Conservation (phyloP, 2,329 filamentous ascomycete species). For the Colletotrichum cuscutae region DNA sequence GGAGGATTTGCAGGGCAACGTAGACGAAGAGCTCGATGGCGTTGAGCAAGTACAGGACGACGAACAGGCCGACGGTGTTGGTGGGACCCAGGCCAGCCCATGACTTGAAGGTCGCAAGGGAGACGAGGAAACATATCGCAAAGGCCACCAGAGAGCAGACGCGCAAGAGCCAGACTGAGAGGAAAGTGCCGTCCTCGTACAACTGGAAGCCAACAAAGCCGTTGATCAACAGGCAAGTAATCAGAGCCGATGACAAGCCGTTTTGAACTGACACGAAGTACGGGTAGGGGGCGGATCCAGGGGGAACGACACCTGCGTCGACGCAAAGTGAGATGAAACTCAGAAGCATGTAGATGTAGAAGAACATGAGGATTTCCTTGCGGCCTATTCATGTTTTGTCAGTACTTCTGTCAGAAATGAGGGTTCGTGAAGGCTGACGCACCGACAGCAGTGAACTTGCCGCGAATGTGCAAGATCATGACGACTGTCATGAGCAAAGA, state of each 20-base stretch:
- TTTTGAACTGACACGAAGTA: slow-evolving; percentile 93
- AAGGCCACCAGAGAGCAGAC: slow-evolving; percentile 84
- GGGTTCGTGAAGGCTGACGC: slow-evolving; percentile 47
- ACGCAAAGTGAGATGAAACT: slow-evolving; percentile 90
- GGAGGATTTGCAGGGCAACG: slow-evolving; percentile 84
- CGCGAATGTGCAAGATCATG: slow-evolving; percentile 96
- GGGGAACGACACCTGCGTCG: slow-evolving; percentile 91
- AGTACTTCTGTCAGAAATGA: background rate
- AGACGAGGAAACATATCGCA: slow-evolving; percentile 85
- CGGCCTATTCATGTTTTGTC: slow-evolving; percentile 55
- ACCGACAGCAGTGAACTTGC: slow-evolving; percentile 98
- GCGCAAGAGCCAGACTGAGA: slow-evolving; percentile 94
- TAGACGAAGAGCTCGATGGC: slow-evolving; percentile 89
- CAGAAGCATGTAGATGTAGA: slow-evolving; percentile 94
- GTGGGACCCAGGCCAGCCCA: slow-evolving; percentile 88
- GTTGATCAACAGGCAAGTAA: slow-evolving; percentile 92
- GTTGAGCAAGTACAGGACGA: slow-evolving; percentile 92
- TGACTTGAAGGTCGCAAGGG: slow-evolving; percentile 90
- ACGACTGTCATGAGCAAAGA: slow-evolving; percentile 93
- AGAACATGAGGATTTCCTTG: slow-evolving; percentile 85
- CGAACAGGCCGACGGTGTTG: slow-evolving; percentile 89
- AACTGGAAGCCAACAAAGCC: slow-evolving; percentile 98
- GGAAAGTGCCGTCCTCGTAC: slow-evolving; percentile 94
- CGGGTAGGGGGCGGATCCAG: slow-evolving; percentile 81
- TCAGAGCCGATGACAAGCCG: slow-evolving; percentile 84